Conservation (phyloP, 2,329 filamentous ascomycete genomes). For the Sporothrix protearum region DNA sequence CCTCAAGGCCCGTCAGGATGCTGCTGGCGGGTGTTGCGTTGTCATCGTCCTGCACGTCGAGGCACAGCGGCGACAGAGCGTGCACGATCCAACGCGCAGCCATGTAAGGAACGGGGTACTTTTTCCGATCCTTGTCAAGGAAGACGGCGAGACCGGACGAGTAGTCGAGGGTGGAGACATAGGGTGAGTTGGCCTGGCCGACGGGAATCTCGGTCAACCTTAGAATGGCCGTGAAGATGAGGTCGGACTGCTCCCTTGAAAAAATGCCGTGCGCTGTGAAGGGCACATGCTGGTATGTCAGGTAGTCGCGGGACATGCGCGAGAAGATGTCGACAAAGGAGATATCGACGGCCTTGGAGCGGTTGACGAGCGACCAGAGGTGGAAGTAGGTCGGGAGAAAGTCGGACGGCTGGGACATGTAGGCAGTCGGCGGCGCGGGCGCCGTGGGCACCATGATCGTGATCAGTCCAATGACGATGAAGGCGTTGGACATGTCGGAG, state of each 20-base stretch:
- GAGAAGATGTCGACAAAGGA: constrained; percentile 89
- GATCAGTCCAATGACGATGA: constrained; percentile 83
- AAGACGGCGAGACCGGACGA: constrained; percentile 78
- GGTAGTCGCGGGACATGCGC: constrained; percentile 76
- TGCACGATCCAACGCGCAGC: constrained; percentile 91
- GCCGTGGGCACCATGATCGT: constrained; percentile 85
- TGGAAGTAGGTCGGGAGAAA: constrained; percentile 95
- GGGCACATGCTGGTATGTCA: constrained; percentile 69
- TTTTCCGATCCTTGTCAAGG: constrained; percentile 87
- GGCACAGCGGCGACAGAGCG: constrained; percentile 80
- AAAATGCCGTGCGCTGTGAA: constrained; percentile 89
- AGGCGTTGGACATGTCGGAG: constrained; percentile 86
- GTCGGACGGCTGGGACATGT: constrained; percentile 78
- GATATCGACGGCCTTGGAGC: constrained; percentile 82
- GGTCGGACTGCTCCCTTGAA: constrained; percentile 82
- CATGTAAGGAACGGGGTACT: constrained; percentile 86
- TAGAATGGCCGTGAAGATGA: constrained; percentile 88
- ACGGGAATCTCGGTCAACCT: constrained; percentile 93
- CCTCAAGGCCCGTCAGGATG: constrained; percentile 79
- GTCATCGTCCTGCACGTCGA: constrained; percentile 48
- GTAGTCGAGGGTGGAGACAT: constrained; percentile 75
- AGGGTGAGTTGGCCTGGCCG: constrained; percentile 90
- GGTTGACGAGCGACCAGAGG: constrained; percentile 87
- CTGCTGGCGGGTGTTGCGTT: constrained; percentile 56
- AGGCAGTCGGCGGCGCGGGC: constrained; percentile 66